Base-by-base conservation (phyloP, 139 green algal genomes). In the Bryopsis sp. region DNA sequence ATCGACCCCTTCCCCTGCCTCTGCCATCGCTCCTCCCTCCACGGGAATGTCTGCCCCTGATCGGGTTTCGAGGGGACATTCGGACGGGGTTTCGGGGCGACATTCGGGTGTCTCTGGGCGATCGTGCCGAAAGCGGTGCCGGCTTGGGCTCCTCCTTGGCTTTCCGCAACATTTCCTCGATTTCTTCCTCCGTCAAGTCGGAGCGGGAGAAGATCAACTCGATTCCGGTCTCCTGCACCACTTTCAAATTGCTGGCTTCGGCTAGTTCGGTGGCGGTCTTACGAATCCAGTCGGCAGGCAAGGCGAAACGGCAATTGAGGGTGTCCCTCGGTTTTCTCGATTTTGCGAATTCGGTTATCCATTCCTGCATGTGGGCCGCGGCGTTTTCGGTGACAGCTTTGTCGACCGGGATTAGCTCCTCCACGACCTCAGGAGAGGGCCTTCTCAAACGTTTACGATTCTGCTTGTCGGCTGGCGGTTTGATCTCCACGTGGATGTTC, bases 401-500 rank as follows among this genome's bases (percentile, higher is more conserved):
- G 24, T 65, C 58, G 58, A 65, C 43, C 31, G 58, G 58, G 6
- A 35, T 26, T 22, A 65, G 28, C 31, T 65, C 58, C 31, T 46
- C 43, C 43, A 31, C 5, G 32, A 65, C 4, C 26, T 65, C 58
- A 39, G 39, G 32, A 39, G 58, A 47, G 8, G 58, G 32, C 15
- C 43, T 31, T 26, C 43, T 65, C 26, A 65, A 22, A n/a, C n/a
- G n/a, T 22, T 33, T 65, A 47, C 58, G 11, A 33, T 65, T 31
- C 58, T 46, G 26, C 26, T 33, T 33, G 8, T 65, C 58, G 5
- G 22, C 22, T 24, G 58, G 58, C 6, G 58, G 58, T 43, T 65
- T 65, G 43, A 65, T 65, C 29, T 65, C 58, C 29, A 65, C 8
- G 43, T 65, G 58, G 43, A 65, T 65, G 28, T 65, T 65, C 4